phyloP scores from a whole-genome alignment of 164 flowering plant species.

The Nymphaea thermarum region DNA sequence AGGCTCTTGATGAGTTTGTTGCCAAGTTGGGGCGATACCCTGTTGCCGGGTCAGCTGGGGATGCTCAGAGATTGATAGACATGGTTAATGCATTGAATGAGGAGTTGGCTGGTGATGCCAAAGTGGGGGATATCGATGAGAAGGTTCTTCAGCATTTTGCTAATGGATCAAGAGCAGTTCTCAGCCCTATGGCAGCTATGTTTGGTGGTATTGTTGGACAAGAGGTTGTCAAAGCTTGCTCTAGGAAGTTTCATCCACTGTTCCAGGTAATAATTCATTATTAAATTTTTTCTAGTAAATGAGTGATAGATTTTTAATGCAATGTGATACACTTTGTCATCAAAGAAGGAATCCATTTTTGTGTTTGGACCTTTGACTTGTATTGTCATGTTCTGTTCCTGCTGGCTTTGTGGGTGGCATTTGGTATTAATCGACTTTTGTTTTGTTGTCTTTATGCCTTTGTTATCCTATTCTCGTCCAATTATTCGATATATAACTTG shows the following conservation, averaged over 20 bases:
- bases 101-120: slow-evolving; percentile 29
- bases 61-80: slow-evolving; percentile 58
- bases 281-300: too few relatives aligned
- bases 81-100: slow-evolving; percentile 39
- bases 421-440: too few relatives aligned
- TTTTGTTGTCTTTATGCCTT: too few relatives aligned
- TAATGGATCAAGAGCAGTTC: slow-evolving; percentile 75
- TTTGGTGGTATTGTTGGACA: slow-evolving; percentile 93
- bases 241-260: slow-evolving; percentile 91
- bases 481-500: background rate
- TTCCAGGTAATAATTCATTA: slow-evolving; percentile 38
- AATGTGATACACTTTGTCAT: too few relatives aligned
- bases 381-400: too few relatives aligned
- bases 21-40: slow-evolving; percentile 59
- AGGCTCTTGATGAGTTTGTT: slow-evolving; percentile 59
- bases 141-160: slow-evolving; percentile 59
- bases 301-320: too few relatives aligned
- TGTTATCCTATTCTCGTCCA: background rate
- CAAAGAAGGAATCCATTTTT: too few relatives aligned
- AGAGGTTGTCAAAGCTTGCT: slow-evolving; percentile 89
- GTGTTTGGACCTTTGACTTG: too few relatives aligned
- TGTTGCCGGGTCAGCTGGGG: slow-evolving; percentile 71
- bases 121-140: slow-evolving; percentile 41
- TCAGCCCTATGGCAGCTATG: slow-evolving; percentile 97
- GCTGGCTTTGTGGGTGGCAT: too few relatives aligned